phyloP scores from a whole-genome alignment of 164 flowering plant genomes.

The Dillenia turbinata region DNA sequence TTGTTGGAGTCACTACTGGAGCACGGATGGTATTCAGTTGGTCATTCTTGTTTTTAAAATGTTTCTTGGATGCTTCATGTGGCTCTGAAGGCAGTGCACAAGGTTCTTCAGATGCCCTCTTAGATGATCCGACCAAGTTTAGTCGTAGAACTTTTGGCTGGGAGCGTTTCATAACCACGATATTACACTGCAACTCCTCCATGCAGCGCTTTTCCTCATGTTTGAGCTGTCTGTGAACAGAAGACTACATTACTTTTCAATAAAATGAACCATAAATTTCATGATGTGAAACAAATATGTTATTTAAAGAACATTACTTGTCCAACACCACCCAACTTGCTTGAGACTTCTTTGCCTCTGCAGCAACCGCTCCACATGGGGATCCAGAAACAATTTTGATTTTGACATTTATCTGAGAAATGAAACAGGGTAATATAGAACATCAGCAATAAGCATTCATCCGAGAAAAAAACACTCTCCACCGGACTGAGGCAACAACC shows the following conservation, averaged over 20 bases:
- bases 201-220: slow-evolving; percentile 62
- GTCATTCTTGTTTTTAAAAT: slow-evolving; percentile 19
- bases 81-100: slow-evolving; percentile 17
- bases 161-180: slow-evolving; percentile 60
- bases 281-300: no score
- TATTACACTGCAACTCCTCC: slow-evolving; percentile 78
- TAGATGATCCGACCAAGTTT: slow-evolving; percentile 58
- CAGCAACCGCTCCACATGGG: slow-evolving; percentile 90
- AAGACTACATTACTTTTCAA: no score
- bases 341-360: slow-evolving; percentile 70
- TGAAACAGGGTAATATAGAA: not conserved
- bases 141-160: slow-evolving; percentile 73
- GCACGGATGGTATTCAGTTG: slow-evolving; percentile 28
- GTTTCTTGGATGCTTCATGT: slow-evolving; percentile 28
- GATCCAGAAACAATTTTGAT: slow-evolving; percentile 80
- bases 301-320: slow-evolving; percentile 46
- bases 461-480: not conserved
- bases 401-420: slow-evolving; percentile 73
- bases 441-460: not conserved
- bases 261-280: no score
- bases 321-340: slow-evolving; percentile 94
- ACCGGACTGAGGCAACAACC: slow-evolving; percentile 25
- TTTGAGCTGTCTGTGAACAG: slow-evolving; percentile 40
- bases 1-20: slow-evolving; percentile 45
- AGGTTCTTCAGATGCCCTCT: slow-evolving; percentile 29